phyloP scores from a whole-genome alignment of 768 basidiomycete genomes.

The Psilocybe azurescens region DNA sequence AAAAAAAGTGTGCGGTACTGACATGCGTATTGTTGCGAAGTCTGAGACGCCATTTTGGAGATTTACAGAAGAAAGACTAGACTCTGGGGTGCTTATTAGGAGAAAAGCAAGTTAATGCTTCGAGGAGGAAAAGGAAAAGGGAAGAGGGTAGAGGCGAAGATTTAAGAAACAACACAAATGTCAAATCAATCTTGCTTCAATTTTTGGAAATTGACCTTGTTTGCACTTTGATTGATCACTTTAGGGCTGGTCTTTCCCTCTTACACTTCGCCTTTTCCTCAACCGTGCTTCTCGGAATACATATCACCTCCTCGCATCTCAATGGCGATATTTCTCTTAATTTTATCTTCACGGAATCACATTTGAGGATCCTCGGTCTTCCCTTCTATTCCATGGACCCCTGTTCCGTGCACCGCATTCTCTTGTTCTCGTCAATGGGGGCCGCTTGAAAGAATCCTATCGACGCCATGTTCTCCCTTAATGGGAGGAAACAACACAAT shows the following conservation, averaged over 20 bases:
- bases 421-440: too few relatives aligned
- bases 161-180: constrained; percentile 12
- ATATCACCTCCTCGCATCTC: neutral
- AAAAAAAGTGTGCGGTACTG: constrained; percentile 38
- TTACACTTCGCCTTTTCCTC: neutral
- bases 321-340: neutral
- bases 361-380: too few relatives aligned
- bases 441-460: too few relatives aligned
- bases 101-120: constrained; percentile 86
- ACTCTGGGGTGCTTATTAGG: constrained; percentile 37
- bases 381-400: too few relatives aligned
- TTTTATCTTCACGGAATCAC: neutral
- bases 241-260: constrained; percentile 17
- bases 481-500: too few relatives aligned
- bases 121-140: constrained; percentile 44
- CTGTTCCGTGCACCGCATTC: too few relatives aligned
- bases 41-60: constrained; percentile 69
- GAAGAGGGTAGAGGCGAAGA: constrained; percentile 20
- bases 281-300: neutral
- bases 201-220: constrained; percentile 25
- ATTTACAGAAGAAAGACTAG: constrained; percentile 26
- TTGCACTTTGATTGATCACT: constrained; percentile 12
- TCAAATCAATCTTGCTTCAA: constrained; percentile 14
- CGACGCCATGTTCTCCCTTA: too few relatives aligned
- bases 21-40: constrained; percentile 88